These are phyloP conservation scores for Aphanomyces cochlioides DNA, from an alignment of 352 stramenopile species.

Conservation along the genomic window DNA sequence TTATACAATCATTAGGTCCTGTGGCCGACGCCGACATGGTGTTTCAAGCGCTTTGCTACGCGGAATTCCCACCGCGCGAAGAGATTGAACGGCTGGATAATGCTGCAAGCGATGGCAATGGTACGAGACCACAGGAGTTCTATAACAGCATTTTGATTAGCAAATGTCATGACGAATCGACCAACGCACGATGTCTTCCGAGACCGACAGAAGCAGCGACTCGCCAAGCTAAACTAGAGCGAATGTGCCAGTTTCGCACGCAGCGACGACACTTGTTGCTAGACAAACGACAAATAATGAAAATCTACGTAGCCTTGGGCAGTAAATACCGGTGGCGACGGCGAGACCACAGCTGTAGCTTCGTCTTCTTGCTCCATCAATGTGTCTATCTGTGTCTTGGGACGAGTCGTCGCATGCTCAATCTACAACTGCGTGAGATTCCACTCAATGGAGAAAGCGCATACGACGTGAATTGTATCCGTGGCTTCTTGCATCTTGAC, in stretches of 20 bases:
- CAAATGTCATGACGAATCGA: slow-evolving; percentile 65
- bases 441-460: neutral
- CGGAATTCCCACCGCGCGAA: slow-evolving; percentile 71
- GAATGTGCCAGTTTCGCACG: slow-evolving; percentile 12
- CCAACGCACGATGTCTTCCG: slow-evolving; percentile 83
- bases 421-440: slow-evolving; percentile 1
- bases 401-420: slow-evolving; percentile 21
- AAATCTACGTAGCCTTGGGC: too few species aligned
- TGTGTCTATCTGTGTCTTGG: slow-evolving; percentile 17
- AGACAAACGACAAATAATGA: neutral
- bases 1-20: slow-evolving; percentile 32
- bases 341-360: neutral
- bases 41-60: slow-evolving; percentile 73
- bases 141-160: neutral
- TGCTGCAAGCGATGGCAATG: slow-evolving; percentile 35
- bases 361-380: slow-evolving; percentile 20
- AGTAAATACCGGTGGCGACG: neutral
- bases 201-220: slow-evolving; percentile 78
- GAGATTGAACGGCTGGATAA: slow-evolving; percentile 70
- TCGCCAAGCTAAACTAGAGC: slow-evolving; percentile 67
- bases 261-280: neutral
- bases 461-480: slow-evolving; percentile 28
- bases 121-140: neutral
- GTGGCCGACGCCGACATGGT: slow-evolving; percentile 85
- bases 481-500: slow-evolving; percentile 26